Evolutionary conservation across 768 basidiomycete species (phyloP).

Genomic region (Pulveroboletus sp.): DNA sequence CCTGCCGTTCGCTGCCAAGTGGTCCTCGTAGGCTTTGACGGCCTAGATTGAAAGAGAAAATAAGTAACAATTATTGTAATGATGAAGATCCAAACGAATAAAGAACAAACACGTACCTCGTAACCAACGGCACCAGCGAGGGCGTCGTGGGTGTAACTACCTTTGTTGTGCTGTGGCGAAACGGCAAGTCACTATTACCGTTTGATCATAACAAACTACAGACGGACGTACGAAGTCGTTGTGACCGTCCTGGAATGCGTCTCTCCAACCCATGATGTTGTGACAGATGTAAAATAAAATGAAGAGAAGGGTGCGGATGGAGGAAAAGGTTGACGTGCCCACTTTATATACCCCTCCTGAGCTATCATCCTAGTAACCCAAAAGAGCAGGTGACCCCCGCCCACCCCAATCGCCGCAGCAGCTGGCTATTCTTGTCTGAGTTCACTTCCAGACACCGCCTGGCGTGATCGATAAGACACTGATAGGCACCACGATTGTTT

Average conservation of each 20-base stretch:
- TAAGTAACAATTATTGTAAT: neutral
- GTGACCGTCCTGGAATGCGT: neutral
- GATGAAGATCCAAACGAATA: neutral
- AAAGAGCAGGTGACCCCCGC: slow-evolving; percentile 5
- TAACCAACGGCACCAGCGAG: slow-evolving; percentile 19
- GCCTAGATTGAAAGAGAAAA: slow-evolving; percentile 4
- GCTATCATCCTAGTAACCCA: slow-evolving; percentile 12
- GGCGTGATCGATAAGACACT: slow-evolving; percentile 15
- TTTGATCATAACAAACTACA: neutral
- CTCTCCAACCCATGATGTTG: slow-evolving; percentile 10
- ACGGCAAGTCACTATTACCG: neutral
- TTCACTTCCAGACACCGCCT: slow-evolving; percentile 12
- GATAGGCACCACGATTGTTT: slow-evolving; percentile 13
- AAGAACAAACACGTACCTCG: slow-evolving; percentile 9
- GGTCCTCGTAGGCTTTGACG: slow-evolving; percentile 18
- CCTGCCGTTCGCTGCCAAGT: slow-evolving; percentile 9
- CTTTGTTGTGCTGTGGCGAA: slow-evolving; percentile 11
- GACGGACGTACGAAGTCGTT: slow-evolving; percentile 6
- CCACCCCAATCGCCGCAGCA: neutral
- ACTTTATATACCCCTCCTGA: slow-evolving; percentile 21
- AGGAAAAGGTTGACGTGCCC: neutral
- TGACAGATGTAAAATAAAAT: slow-evolving; percentile 1
- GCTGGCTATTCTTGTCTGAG: slow-evolving; percentile 12
- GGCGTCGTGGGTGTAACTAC: slow-evolving; percentile 15
- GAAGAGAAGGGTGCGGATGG: neutral